Percentiles rank a stretch among this genome's conserved stretches.
These are phyloP conservation scores for Syzygium oleosum DNA, from an alignment of 345 rosid species.

Conservation along the genomic window DNA sequence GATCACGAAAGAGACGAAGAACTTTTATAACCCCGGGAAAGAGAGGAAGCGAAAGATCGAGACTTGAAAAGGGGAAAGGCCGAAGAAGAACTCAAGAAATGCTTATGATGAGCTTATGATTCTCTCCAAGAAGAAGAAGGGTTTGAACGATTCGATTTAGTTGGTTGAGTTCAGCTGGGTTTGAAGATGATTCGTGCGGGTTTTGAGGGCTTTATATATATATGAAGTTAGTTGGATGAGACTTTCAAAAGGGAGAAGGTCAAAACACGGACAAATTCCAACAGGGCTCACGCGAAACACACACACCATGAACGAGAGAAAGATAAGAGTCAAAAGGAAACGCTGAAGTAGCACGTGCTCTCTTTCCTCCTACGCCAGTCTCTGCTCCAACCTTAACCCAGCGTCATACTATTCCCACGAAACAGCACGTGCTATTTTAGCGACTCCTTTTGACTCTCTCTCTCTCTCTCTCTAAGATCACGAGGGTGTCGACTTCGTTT, in stretches of 20 bases:
- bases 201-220: not conserved
- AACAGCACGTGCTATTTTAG: not conserved
- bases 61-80: not conserved
- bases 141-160: not conserved
- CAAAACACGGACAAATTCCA: not conserved
- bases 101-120: not conserved
- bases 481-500: not conserved
- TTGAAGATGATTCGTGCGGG: not conserved
- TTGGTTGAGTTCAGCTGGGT: not conserved
- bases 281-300: not conserved
- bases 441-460: not conserved
- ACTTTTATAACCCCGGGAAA: not conserved
- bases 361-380: not conserved
- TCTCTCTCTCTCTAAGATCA: not conserved
- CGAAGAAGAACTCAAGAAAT: not conserved
- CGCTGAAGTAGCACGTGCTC: not conserved
- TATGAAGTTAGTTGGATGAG: not conserved
- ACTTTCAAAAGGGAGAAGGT: not conserved
- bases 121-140: not conserved
- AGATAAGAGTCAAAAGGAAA: not conserved
- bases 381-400: too few relatives aligned
- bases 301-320: not conserved
- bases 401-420: too few relatives aligned
- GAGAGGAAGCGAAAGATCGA: too few relatives aligned
- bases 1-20: not conserved